Conservation (phyloP, 495 filamentous ascomycete genomes). For the Chaetomium cochliodes region DNA sequence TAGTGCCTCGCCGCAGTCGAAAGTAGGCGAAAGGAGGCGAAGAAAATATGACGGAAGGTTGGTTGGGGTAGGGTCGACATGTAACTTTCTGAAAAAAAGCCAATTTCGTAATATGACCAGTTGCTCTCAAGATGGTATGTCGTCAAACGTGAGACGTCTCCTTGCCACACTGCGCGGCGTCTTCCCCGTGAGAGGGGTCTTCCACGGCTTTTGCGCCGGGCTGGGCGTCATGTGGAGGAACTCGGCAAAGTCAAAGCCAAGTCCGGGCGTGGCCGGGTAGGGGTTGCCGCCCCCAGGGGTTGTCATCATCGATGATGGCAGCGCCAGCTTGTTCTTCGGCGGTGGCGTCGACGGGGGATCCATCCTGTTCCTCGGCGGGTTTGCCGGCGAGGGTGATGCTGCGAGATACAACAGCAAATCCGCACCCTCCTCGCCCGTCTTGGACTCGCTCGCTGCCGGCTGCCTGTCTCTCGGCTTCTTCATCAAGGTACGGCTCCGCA, state of each 20-base stretch:
- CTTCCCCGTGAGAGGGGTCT: conserved; percentile 53
- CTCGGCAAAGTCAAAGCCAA: conserved; percentile 89
- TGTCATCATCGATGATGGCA: conserved; percentile 88
- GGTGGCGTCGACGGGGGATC: conserved; percentile 87
- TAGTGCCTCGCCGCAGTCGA: neutral
- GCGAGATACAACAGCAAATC: conserved; percentile 90
- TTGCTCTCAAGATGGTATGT: conserved; percentile 26
- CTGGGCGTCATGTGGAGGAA: conserved; percentile 97
- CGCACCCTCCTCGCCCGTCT: conserved; percentile 70
- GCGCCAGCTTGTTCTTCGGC: conserved; percentile 62
- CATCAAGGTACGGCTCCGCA: conserved; percentile 52
- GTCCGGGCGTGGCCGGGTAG: conserved; percentile 60
- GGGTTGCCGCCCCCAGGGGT: conserved; percentile 68
- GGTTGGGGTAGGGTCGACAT: neutral
- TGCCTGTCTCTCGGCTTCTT: conserved; percentile 29
- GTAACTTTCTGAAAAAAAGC: no score
- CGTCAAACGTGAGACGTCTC: conserved; percentile 49
- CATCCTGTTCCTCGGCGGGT: conserved; percentile 45
- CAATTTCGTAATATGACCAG: neutral
- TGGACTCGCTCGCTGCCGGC: conserved; percentile 34
- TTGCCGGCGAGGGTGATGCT: conserved; percentile 83
- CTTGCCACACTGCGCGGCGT: conserved; percentile 45
- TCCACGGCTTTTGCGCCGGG: conserved; percentile 83
- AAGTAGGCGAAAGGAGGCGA: conserved; percentile 5
- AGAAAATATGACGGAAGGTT: neutral